A percentile compares a stretch with the other conserved stretches of the same genome.
phyloP scores from a whole-genome alignment of 306 rosid species.

The Quercus wislizeni region DNA sequence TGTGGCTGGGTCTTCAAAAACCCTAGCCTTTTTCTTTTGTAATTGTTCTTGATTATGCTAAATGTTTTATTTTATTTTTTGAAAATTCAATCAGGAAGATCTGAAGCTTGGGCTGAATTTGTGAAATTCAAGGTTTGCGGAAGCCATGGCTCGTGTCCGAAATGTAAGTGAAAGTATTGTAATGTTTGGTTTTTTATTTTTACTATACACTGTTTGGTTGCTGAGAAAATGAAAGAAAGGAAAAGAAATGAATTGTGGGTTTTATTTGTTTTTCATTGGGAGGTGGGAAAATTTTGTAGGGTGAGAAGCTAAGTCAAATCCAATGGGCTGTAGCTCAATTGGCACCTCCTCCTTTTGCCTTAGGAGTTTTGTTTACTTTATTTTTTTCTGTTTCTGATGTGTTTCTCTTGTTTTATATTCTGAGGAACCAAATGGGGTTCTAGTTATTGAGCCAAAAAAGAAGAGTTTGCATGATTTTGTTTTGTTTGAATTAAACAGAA shows the following conservation, averaged over 20 bases:
- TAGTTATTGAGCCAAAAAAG: no score
- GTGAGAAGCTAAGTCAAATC: not conserved
- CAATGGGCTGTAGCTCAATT: no score
- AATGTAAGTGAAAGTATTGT: conserved; percentile 26
- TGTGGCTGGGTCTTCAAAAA: not conserved
- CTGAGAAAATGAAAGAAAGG: not conserved
- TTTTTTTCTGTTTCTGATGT: not conserved
- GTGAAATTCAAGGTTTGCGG: not conserved
- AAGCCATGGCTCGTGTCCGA: conserved; percentile 46
- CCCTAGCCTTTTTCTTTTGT: not conserved
- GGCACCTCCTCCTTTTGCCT: not conserved
- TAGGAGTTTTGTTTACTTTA: not conserved
- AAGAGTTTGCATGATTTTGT: not conserved
- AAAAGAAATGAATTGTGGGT: not conserved
- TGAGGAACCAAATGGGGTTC: no score
- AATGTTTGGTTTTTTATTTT: not conserved
- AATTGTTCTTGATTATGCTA: not conserved
- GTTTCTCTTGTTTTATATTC: no score
- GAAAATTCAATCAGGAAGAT: not conserved
- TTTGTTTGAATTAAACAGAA: conserved; percentile 29
- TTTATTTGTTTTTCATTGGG: not conserved
- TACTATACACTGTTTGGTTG: conserved; percentile 14
- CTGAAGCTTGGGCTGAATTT: not conserved
- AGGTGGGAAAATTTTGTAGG: not conserved
- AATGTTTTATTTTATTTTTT: not conserved